These are phyloP conservation scores for Acrocalymma vagum DNA, from an alignment of 2,329 filamentous ascomycete genomes.

Conservation along the genomic window DNA sequence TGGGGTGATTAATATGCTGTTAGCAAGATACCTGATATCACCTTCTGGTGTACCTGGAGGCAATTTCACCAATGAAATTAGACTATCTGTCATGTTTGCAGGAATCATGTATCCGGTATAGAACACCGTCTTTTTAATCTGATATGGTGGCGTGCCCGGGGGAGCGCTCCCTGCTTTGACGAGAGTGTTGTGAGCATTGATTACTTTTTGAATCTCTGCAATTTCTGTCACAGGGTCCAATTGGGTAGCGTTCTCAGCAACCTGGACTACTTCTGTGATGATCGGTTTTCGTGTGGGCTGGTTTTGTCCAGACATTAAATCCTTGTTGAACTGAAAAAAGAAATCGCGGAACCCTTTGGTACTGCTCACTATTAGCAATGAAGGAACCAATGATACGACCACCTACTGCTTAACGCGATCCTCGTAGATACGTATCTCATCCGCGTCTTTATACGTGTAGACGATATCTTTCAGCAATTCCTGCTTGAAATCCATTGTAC, in stretches of 20 bases:
- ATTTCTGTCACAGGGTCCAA: conserved; percentile 83
- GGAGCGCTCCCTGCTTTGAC: conserved; percentile 58
- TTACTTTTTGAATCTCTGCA: conserved; percentile 85
- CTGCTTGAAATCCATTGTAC: conserved; percentile 94
- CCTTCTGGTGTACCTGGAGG: conserved; percentile 69
- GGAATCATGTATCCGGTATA: conserved; percentile 92
- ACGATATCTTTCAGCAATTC: conserved; percentile 80
- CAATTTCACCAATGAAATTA: conserved; percentile 74
- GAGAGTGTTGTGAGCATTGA: conserved; percentile 82
- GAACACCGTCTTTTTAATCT: conserved; percentile 86
- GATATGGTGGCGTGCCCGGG: conserved; percentile 60
- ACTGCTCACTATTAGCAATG: conserved; percentile 43
- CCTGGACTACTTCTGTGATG: conserved; percentile 82
- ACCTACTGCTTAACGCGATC: conserved; percentile 67
- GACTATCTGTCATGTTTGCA: conserved; percentile 73
- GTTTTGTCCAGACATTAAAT: conserved; percentile 53
- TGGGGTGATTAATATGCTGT: conserved; percentile 89
- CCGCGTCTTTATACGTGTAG: conserved; percentile 82
- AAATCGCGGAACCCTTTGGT: conserved; percentile 87
- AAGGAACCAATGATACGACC: conserved; percentile 8
- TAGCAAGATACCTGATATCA: conserved; percentile 83
- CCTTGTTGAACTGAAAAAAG: conserved; percentile 78
- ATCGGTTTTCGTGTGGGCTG: conserved; percentile 70
- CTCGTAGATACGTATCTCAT: conserved; percentile 79
- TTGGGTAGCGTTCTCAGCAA: conserved; percentile 76